Base-by-base conservation (phyloP, 768 basidiomycete genomes). In the Leccinum subtestaceum region DNA sequence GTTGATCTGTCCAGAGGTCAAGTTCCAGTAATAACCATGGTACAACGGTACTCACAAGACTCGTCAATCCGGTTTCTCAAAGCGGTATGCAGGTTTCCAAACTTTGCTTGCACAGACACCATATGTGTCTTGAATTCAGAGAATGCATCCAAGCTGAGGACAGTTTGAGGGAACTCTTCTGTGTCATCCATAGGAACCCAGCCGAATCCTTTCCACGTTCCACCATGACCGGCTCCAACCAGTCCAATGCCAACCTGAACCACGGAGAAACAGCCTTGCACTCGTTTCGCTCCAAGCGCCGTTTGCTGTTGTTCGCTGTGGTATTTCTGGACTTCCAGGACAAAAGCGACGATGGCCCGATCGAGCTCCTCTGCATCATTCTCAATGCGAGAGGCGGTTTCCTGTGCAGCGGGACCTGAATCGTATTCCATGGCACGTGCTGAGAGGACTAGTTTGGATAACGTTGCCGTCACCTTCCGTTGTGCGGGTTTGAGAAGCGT, bases 341-440 rank as follows among this genome's bases (percentile, higher is more conserved):
- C 84, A 64, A 90, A 91, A 0, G 84, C 79, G 34, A 82, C 72
- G 11, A 92, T 80, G 2, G 89, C 89, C 36, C 84, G 81, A 60
- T 89, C 88, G 10, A 92, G 79, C 64, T 91, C 90, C 53, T 85
- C 81, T 1, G 89, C 88, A 66, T 91, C 90, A 5, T 84, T 80
- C 66, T 89, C 86, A 60, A 91, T 88, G 40, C 90, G 84, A 62
- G 78, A 82, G 1, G 85, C 78, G 13, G 87, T 88, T 60, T 89
- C 86, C 11, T 79, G 72, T 4, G 84, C 72, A 23, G 83, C 78
- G 2, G 83, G 80, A 15, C 85, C 86, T 0, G 88, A 87, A 66
- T 92, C 88, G 60, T 90, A 91, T 65, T 89, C 85, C 75, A 92
- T 87, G 0, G 95, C 93, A 52, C 96, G 88, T n/a, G 92, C 87